A percentile compares a stretch with the other conserved stretches of the same genome.
Evolutionary conservation across 2,329 filamentous ascomycete species (phyloP).

Genomic region (Fusarium domesticum): DNA sequence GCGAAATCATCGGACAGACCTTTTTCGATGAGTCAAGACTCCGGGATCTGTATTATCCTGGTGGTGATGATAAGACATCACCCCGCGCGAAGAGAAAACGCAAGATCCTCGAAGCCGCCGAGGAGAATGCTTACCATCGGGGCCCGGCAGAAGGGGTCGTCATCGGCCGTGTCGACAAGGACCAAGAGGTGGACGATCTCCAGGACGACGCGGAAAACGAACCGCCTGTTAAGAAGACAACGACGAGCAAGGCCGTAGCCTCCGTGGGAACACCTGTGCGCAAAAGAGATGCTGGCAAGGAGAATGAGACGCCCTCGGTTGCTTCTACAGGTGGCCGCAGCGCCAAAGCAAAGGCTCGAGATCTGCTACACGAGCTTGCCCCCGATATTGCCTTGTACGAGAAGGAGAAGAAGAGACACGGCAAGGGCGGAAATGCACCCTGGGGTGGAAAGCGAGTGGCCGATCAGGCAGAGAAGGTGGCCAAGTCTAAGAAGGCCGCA

Average conservation of each 20-base stretch:
- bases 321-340: constrained; percentile 71
- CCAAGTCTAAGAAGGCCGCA: constrained; percentile 45
- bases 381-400: constrained; percentile 87
- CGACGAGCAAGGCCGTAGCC: constrained; percentile 10
- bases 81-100: constrained; percentile 47
- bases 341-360: constrained; percentile 82
- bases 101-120: constrained; percentile 48
- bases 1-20: constrained; percentile 89
- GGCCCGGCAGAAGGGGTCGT: constrained; percentile 48
- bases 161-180: constrained; percentile 39
- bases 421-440: constrained; percentile 46
- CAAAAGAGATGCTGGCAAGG: constrained; percentile 59
- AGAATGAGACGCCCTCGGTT: constrained; percentile 75
- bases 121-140: constrained; percentile 49
- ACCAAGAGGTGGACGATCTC: constrained; percentile 44
- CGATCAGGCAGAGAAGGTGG: constrained; percentile 54
- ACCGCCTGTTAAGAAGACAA: constrained; percentile 32
- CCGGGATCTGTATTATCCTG: constrained; percentile 66
- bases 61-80: constrained; percentile 48
- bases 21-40: constrained; percentile 65
- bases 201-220: constrained; percentile 38
- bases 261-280: constrained; percentile 41
- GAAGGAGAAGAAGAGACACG: constrained; percentile 80
- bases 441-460: constrained; percentile 64
- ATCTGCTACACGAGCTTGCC: constrained; percentile 71